Conservation (phyloP, 2,329 filamentous ascomycete species). For the Xylaria sp. region DNA sequence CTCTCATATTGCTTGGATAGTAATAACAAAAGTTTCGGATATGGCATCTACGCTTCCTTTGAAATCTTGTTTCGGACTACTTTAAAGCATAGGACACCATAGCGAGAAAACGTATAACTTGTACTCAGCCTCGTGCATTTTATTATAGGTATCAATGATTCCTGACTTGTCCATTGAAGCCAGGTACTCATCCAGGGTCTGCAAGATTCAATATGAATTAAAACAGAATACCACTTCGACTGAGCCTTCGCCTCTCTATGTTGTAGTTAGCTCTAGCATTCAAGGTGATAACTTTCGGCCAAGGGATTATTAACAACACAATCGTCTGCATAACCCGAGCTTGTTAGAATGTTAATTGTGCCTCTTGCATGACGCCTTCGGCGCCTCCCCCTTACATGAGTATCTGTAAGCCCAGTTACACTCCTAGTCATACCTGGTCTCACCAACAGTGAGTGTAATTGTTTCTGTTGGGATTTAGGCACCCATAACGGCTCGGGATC, state of each 20-base stretch:
- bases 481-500: too few relatives aligned
- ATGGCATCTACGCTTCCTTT: not conserved
- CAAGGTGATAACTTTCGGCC: not conserved
- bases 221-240: not conserved
- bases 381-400: not conserved
- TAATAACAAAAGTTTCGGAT: conserved; percentile 19
- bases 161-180: too few relatives aligned
- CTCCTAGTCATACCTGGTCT: not conserved
- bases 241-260: not conserved
- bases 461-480: not conserved
- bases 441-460: not conserved
- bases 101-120: not conserved
- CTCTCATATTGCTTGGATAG: conserved; percentile 21
- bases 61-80: not conserved
- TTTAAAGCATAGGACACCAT: not conserved
- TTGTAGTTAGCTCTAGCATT: not conserved
- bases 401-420: not conserved
- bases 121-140: not conserved
- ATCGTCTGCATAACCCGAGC: not conserved
- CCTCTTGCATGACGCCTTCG: not conserved
- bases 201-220: not conserved
- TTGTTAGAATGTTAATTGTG: not conserved
- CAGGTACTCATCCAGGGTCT: too few relatives aligned
- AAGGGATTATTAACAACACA: not conserved
- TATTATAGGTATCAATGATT: too few relatives aligned